Evolutionary conservation across 2,329 filamentous ascomycete genomes (phyloP).

Genomic region (Aspergillus sp.): DNA sequence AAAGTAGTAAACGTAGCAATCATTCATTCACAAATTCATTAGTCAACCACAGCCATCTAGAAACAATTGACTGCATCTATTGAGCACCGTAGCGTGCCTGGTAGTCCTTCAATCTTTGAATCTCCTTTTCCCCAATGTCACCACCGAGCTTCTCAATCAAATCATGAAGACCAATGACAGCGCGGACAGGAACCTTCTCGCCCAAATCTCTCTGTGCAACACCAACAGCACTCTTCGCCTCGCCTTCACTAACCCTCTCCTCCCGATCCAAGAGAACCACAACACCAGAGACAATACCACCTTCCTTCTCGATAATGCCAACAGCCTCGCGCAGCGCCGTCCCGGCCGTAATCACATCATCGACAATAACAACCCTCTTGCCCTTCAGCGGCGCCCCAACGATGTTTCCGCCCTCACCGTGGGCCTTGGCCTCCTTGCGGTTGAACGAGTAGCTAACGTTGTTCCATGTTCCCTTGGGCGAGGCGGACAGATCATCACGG

Average conservation of each 20-base stretch:
- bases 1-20: neutral
- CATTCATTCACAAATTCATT: neutral
- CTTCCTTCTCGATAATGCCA: slow-evolving; percentile 80
- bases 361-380: slow-evolving; percentile 83
- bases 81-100: slow-evolving; percentile 44
- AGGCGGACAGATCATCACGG: slow-evolving; percentile 51
- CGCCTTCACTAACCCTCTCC: slow-evolving; percentile 18
- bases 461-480: slow-evolving; percentile 58
- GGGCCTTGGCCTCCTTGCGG: slow-evolving; percentile 93
- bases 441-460: slow-evolving; percentile 84
- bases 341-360: slow-evolving; percentile 95
- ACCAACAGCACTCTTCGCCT: slow-evolving; percentile 54
- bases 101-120: slow-evolving; percentile 68
- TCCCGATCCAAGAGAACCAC: slow-evolving; percentile 70
- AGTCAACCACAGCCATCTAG: neutral
- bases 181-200: slow-evolving; percentile 66
- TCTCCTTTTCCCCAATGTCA: slow-evolving; percentile 59
- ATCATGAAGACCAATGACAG: slow-evolving; percentile 79
- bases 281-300: slow-evolving; percentile 81
- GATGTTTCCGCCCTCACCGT: slow-evolving; percentile 91
- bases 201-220: slow-evolving; percentile 72
- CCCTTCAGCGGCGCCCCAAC: slow-evolving; percentile 84
- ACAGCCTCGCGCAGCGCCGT: slow-evolving; percentile 93
- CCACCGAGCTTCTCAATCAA: slow-evolving; percentile 66
- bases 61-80: slow-evolving; percentile 8